Conservation (phyloP, 2,329 filamentous ascomycete species). For the Cryphonectria radicalis region DNA sequence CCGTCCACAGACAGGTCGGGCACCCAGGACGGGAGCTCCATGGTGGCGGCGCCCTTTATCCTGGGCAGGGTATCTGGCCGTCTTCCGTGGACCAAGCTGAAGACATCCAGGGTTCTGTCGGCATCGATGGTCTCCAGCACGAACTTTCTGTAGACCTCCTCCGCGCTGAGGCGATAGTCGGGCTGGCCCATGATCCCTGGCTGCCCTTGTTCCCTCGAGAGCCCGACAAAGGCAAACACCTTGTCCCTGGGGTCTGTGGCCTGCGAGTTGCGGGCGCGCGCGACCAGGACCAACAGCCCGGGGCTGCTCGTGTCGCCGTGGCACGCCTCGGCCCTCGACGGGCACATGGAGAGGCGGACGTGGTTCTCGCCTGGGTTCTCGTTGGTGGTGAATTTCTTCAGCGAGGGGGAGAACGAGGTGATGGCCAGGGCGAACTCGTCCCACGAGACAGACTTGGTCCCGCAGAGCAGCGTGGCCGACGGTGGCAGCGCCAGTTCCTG, state of each 20-base stretch:
- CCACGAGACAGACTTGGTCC: slow-evolving; percentile 18
- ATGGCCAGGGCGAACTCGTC: slow-evolving; percentile 13
- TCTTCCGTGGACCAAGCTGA: too few relatives aligned
- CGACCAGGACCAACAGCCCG: too few relatives aligned
- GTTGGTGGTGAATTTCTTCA: too few relatives aligned
- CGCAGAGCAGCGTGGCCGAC: slow-evolving; percentile 17
- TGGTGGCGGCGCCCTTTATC: too few relatives aligned
- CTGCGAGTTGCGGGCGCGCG: slow-evolving; percentile 12
- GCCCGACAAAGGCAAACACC: slow-evolving; percentile 28
- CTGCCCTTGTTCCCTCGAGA: slow-evolving; percentile 1
- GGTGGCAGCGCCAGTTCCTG: slow-evolving; percentile 18
- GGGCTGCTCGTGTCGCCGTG: too few relatives aligned
- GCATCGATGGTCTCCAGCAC: too few relatives aligned
- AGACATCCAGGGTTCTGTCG: too few relatives aligned
- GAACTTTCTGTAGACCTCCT: too few relatives aligned
- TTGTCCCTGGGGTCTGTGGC: slow-evolving; percentile 26
- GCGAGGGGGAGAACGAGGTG: slow-evolving; percentile 3
- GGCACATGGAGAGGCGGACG: too few relatives aligned
- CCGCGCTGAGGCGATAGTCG: slow-evolving; percentile 9
- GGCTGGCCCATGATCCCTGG: slow-evolving; percentile 13
- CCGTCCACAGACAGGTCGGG: slow-evolving; percentile 24
- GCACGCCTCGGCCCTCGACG: too few relatives aligned
- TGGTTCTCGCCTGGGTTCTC: too few relatives aligned
- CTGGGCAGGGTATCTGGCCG: too few relatives aligned
- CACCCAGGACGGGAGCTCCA: slow-evolving; percentile 26